Evolutionary conservation across 2,329 filamentous ascomycete species (phyloP).

Genomic region (Aspergillus sojae): DNA sequence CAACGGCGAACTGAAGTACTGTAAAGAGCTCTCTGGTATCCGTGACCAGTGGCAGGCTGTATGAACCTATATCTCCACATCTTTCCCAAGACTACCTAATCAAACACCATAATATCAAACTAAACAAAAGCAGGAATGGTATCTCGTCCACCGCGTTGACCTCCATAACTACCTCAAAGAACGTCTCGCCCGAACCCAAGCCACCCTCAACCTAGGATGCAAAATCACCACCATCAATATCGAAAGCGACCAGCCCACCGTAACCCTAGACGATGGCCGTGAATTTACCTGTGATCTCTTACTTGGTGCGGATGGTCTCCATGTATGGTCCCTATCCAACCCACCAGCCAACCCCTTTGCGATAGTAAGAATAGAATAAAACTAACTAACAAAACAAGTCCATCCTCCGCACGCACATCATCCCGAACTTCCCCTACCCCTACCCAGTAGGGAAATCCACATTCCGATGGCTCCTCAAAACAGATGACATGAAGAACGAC

Average conservation of each 20-base stretch:
- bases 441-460: constrained; percentile 28
- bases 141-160: constrained; percentile 46
- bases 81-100: too few species aligned
- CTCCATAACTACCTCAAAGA: constrained; percentile 42
- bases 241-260: constrained; percentile 13
- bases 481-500: constrained; percentile 15
- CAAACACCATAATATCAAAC: neutral
- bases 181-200: constrained; percentile 29
- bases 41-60: constrained; percentile 29
- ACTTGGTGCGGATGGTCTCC: constrained; percentile 30
- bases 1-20: constrained; percentile 20
- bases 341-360: neutral
- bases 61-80: neutral
- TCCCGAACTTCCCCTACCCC: constrained; percentile 19
- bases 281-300: constrained; percentile 24
- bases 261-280: constrained; percentile 26
- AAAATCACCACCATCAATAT: constrained; percentile 23
- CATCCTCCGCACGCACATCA: constrained; percentile 22
- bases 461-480: constrained; percentile 30
- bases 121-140: constrained; percentile 34
- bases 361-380: neutral
- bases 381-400: constrained; percentile 19
- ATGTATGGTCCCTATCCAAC: constrained; percentile 15
- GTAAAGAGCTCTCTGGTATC: constrained; percentile 19
- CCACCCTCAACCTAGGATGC: constrained; percentile 26